Evolutionary conservation across 805 yeast species (phyloP).

Genomic region (Helenozyma baotianmanensis): DNA sequence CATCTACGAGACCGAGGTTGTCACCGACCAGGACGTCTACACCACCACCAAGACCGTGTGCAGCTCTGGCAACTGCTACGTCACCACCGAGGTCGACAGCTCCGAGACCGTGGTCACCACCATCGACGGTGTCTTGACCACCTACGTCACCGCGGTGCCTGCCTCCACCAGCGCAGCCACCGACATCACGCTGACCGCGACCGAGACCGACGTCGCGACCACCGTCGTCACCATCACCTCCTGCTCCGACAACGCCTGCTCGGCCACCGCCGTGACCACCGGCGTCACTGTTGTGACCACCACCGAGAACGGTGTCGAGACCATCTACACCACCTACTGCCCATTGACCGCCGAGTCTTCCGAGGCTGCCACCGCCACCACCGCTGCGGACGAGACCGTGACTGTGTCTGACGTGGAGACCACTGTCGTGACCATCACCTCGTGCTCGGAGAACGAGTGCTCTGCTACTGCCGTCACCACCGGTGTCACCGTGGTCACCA

Average conservation of each 20-base stretch:
- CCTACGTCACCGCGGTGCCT: slow-evolving; percentile 31
- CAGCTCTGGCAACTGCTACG: slow-evolving; percentile 22
- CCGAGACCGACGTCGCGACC: slow-evolving; percentile 1
- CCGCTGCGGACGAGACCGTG: neutral
- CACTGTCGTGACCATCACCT: slow-evolving; percentile 19
- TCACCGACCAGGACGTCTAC: slow-evolving; percentile 10
- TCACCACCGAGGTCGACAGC: slow-evolving; percentile 30
- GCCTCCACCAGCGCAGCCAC: slow-evolving; percentile 5
- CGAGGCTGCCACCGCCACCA: slow-evolving; percentile 3
- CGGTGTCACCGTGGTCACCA: slow-evolving; percentile 21
- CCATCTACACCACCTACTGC: slow-evolving; percentile 28
- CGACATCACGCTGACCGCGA: neutral
- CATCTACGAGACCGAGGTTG: slow-evolving; percentile 11
- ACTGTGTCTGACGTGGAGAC: slow-evolving; percentile 3
- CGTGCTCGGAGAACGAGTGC: slow-evolving; percentile 23
- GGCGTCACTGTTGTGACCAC: slow-evolving; percentile 25
- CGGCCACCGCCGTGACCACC: slow-evolving; percentile 21
- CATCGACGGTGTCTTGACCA: slow-evolving; percentile 37
- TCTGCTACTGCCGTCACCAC: slow-evolving; percentile 18
- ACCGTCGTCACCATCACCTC: slow-evolving; percentile 24
- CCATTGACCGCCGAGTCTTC: slow-evolving; percentile 14
- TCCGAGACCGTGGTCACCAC: slow-evolving; percentile 33
- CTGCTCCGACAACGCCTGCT: slow-evolving; percentile 23
- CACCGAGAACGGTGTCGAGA: slow-evolving; percentile 28
- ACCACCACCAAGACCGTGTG: slow-evolving; percentile 27